phyloP scores from a whole-genome alignment of 495 filamentous ascomycete genomes.

The Aspergillus steynii region DNA sequence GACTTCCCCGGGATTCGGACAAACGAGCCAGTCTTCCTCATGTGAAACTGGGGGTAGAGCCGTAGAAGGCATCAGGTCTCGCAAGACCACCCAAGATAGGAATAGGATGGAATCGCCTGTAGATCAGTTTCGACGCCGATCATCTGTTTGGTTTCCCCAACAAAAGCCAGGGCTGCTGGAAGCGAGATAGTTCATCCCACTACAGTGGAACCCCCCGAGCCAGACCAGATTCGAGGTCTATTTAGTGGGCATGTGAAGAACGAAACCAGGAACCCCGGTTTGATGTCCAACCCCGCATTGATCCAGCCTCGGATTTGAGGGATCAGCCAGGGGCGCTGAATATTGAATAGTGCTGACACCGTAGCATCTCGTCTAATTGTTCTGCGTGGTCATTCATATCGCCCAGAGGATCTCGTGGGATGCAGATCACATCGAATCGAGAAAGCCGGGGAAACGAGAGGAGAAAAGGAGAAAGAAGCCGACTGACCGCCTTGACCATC shows the following conservation, averaged over 20 bases:
- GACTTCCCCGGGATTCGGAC: no score
- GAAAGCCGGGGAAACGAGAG: no score
- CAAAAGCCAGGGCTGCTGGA: background rate
- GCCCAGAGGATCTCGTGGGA: no score
- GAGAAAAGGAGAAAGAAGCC: no score
- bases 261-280: no score
- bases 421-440: no score
- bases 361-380: no score
- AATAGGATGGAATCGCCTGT: background rate
- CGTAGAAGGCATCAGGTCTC: background rate
- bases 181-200: background rate
- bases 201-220: background rate
- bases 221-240: background rate
- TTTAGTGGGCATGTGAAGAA: background rate
- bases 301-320: background rate
- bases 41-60: background rate
- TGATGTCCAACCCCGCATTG: background rate
- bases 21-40: background rate
- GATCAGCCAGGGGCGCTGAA: background rate
- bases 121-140: background rate
- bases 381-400: no score
- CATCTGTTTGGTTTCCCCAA: background rate
- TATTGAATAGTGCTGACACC: background rate
- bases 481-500: no score
- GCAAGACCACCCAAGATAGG: constrained; percentile 1